These are phyloP conservation scores for Geotrichum australiense DNA, from an alignment of 1,139 yeast species.

Conservation along the genomic window DNA sequence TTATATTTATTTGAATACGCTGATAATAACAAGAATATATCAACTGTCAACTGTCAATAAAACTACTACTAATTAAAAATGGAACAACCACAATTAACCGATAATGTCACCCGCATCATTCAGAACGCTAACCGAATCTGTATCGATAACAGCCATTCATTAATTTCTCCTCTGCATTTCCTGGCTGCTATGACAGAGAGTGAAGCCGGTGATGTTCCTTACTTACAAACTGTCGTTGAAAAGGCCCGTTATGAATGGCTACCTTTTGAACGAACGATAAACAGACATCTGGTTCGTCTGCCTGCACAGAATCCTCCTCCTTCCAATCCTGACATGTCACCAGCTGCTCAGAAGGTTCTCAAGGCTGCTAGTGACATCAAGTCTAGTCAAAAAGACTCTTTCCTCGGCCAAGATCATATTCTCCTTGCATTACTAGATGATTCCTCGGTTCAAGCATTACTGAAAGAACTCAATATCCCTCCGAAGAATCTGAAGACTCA, in stretches of 20 bases:
- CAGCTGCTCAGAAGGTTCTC: constrained; percentile 45
- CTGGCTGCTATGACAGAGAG: constrained; percentile 83
- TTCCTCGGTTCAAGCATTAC: constrained; percentile 56
- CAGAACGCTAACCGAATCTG: constrained; percentile 78
- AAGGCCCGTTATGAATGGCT: constrained; percentile 88
- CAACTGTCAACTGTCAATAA: not conserved
- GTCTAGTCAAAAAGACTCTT: constrained; percentile 82
- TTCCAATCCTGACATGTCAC: constrained; percentile 59
- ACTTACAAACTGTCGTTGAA: constrained; percentile 77
- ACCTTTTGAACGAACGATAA: constrained; percentile 68
- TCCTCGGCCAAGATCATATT: constrained; percentile 90
- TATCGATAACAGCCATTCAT: constrained; percentile 74
- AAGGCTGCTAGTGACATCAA: constrained; percentile 67
- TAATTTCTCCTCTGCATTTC: constrained; percentile 77
- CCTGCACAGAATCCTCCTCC: constrained; percentile 92
- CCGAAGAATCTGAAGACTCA: constrained; percentile 70
- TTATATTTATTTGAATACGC: too few relatives aligned
- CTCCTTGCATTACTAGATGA: constrained; percentile 81
- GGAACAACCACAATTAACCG: constrained; percentile 47
- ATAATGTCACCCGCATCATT: constrained; percentile 78
- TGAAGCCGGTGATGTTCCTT: constrained; percentile 29
- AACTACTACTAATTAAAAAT: constrained; percentile 5
- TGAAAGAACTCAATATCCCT: constrained; percentile 67
- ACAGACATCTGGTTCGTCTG: constrained; percentile 69
- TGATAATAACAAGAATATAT: not conserved